These are phyloP conservation scores for Pichia exigua DNA, from an alignment of 805 yeast genomes.

Conservation along the genomic window DNA sequence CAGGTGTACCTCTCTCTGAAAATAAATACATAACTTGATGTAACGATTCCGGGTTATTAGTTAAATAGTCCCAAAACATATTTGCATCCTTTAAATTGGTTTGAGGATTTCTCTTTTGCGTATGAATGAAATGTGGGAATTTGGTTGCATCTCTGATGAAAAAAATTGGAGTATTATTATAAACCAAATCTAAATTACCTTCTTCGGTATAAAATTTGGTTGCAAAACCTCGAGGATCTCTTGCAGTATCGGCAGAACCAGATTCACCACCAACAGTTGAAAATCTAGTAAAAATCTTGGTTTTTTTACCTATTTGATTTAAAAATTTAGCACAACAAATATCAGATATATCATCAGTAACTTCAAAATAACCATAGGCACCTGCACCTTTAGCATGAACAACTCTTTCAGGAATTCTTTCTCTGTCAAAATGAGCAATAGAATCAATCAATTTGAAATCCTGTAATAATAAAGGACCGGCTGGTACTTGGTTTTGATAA, in stretches of 20 bases:
- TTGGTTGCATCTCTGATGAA: constrained; percentile 79
- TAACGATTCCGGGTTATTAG: constrained; percentile 62
- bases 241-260: constrained; percentile 74
- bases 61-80: constrained; percentile 80
- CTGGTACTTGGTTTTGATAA: constrained; percentile 25
- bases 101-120: constrained; percentile 81
- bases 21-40: constrained; percentile 71
- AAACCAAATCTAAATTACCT: constrained; percentile 79
- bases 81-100: constrained; percentile 73
- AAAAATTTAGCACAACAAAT: constrained; percentile 64
- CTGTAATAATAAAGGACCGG: constrained; percentile 72
- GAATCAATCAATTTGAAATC: constrained; percentile 77
- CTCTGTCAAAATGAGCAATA: constrained; percentile 82
- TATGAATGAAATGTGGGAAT: constrained; percentile 83
- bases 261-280: constrained; percentile 84
- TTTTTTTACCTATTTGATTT: constrained; percentile 69
- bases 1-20: constrained; percentile 79
- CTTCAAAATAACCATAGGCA: constrained; percentile 81
- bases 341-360: constrained; percentile 77
- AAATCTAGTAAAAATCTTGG: constrained; percentile 65
- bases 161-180: constrained; percentile 81
- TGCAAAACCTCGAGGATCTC: constrained; percentile 85
- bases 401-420: constrained; percentile 86
- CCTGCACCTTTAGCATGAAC: constrained; percentile 94
- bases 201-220: constrained; percentile 75